phyloP scores from a whole-genome alignment of 169 alveolate genomes.

The Sarcocystis neurona region DNA sequence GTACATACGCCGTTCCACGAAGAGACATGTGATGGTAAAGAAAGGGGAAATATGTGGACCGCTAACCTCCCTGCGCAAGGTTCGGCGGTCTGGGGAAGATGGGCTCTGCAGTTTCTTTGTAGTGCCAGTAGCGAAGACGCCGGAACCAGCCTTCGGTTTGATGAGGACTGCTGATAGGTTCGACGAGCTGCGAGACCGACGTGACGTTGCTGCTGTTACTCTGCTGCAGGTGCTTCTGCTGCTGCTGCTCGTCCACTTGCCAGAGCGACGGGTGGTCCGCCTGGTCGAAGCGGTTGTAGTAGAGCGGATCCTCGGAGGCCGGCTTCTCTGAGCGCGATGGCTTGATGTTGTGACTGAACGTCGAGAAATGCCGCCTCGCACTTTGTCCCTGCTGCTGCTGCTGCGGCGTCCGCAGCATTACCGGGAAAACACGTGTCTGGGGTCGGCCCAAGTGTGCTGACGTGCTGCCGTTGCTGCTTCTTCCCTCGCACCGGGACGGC shows the following conservation, averaged over 20 bases:
- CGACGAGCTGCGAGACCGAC: slow-evolving; percentile 75
- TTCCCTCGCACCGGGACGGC: too few relatives aligned
- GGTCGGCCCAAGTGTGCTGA: too few relatives aligned
- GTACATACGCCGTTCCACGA: too few relatives aligned
- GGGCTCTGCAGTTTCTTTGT: slow-evolving; percentile 86
- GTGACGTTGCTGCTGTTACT: too few relatives aligned
- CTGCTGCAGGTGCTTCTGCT: neutral
- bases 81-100: slow-evolving; percentile 86
- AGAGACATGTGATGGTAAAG: too few relatives aligned
- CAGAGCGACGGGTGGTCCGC: slow-evolving; percentile 84
- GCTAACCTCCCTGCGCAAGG: slow-evolving; percentile 69
- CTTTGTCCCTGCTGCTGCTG: too few relatives aligned
- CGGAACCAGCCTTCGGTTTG: slow-evolving; percentile 75
- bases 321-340: slow-evolving; percentile 75
- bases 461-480: too few relatives aligned
- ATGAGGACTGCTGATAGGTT: slow-evolving; percentile 80
- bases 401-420: too few relatives aligned
- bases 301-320: slow-evolving; percentile 83
- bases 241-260: slow-evolving; percentile 77
- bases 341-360: slow-evolving; percentile 58
- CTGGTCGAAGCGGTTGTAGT: slow-evolving; percentile 82
- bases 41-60: neutral
- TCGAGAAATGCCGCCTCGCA: slow-evolving; percentile 31
- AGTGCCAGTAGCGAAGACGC: slow-evolving; percentile 81
- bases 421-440: too few relatives aligned